phyloP scores from a whole-genome alignment of 106 monocot genomes.

The Allium cepa region DNA sequence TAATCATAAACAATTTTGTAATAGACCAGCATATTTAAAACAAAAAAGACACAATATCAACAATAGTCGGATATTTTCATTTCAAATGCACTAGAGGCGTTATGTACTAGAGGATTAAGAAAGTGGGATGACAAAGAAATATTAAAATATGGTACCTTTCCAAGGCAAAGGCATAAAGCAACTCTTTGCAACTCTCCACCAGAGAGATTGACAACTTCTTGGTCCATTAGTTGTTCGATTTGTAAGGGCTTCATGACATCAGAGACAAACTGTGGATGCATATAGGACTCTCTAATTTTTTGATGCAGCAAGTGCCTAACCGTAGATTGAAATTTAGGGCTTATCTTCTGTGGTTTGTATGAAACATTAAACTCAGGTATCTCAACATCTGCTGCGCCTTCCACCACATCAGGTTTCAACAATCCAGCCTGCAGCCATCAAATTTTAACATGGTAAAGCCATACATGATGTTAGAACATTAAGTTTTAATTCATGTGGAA shows the following conservation, averaged over 20 bases:
- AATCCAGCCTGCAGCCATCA: slow-evolving; percentile 60
- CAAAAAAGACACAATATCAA: too few species aligned
- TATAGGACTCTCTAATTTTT: slow-evolving; percentile 89
- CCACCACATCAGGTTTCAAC: slow-evolving; percentile 79
- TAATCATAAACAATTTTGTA: too few species aligned
- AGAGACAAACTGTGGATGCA: slow-evolving; percentile 86
- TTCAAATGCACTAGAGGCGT: too few species aligned
- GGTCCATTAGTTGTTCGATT: slow-evolving; percentile 98
- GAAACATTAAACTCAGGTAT: slow-evolving; percentile 99
- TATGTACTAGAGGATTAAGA: too few species aligned
- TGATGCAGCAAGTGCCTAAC: slow-evolving; percentile 77
- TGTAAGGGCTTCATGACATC: slow-evolving; percentile 99
- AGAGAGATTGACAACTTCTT: slow-evolving; percentile 91
- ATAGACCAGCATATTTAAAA: too few species aligned
- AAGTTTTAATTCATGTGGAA: too few species aligned
- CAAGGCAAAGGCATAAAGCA: slow-evolving; percentile 86
- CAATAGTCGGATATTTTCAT: too few species aligned
- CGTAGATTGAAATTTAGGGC: slow-evolving; percentile 65
- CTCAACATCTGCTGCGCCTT: slow-evolving; percentile 56
- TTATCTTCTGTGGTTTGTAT: slow-evolving; percentile 96
- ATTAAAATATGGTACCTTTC: slow-evolving; percentile 49
- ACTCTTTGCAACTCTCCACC: slow-evolving; percentile 98
- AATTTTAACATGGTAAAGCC: too few species aligned
- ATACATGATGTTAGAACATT: too few species aligned
- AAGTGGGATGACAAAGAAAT: too few species aligned